Percentiles rank a stretch among this genome's conserved stretches.
phyloP scores from a whole-genome alignment of 2,329 filamentous ascomycete species.

The Colletotrichum gigasporum region DNA sequence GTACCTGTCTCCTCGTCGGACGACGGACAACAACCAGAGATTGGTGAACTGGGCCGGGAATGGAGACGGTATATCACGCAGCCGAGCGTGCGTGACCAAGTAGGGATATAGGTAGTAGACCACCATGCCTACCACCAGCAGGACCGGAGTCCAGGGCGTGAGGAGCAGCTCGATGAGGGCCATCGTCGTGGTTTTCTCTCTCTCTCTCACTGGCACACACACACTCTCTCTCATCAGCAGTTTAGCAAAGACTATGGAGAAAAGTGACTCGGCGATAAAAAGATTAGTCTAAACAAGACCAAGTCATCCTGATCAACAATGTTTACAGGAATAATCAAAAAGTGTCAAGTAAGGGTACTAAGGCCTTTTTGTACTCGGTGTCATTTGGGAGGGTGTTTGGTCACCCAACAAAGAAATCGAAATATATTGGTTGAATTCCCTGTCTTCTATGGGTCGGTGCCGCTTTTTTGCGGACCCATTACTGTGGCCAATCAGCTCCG shows the following conservation, averaged over 20 bases:
- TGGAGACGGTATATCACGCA: conserved; percentile 69
- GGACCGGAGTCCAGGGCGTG: conserved; percentile 17
- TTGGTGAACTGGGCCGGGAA: conserved; percentile 75
- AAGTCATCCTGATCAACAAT: no score
- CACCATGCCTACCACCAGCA: neutral
- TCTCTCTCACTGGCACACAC: no score
- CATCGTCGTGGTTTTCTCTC: conserved; percentile 1
- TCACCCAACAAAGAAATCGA: no score
- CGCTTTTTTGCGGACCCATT: no score
- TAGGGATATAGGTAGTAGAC: conserved; percentile 59
- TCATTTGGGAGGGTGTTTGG: no score
- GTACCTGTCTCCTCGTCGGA: conserved; percentile 73
- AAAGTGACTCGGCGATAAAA: neutral
- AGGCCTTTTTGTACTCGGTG: conserved; percentile 1
- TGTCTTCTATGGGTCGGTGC: no score
- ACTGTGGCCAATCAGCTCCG: no score
- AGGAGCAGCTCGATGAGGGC: conserved; percentile 1
- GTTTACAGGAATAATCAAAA: neutral
- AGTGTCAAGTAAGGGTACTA: neutral
- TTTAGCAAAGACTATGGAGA: no score
- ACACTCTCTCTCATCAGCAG: no score
- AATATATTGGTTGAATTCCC: no score
- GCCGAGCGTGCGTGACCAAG: conserved; percentile 60
- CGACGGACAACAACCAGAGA: conserved; percentile 78
- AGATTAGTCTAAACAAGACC: no score